Evolutionary conservation across 75 land plant species (phyloP).

Genomic region (Pinus tabuliformis): DNA sequence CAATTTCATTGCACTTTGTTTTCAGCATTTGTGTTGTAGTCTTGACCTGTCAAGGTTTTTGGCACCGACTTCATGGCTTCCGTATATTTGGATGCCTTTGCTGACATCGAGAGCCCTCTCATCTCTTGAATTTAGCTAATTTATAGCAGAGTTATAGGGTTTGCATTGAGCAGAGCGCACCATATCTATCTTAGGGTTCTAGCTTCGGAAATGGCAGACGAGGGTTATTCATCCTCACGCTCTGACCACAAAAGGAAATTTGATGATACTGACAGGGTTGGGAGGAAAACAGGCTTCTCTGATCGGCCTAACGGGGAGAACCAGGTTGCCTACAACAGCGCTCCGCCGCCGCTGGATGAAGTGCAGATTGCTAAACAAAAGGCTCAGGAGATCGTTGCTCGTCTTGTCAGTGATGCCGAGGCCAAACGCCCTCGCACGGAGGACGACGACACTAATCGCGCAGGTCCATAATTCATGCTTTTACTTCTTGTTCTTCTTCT

Average conservation of each 20-base stretch:
- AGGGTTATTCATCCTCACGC: not conserved
- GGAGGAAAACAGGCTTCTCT: slow-evolving; percentile 3
- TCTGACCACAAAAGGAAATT: slow-evolving; percentile 1
- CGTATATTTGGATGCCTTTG: too few relatives aligned
- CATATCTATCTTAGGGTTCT: not conserved
- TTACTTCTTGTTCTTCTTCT: too few relatives aligned
- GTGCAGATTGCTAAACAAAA: slow-evolving; percentile 77
- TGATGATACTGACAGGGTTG: not conserved
- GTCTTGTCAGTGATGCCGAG: slow-evolving; percentile 50
- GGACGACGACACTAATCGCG: slow-evolving; percentile 25
- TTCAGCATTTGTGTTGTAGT: too few relatives aligned
- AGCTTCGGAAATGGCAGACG: not conserved
- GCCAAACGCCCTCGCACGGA: slow-evolving; percentile 71
- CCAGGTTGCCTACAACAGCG: slow-evolving; percentile 47
- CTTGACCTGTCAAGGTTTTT: too few relatives aligned
- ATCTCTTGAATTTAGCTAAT: too few relatives aligned
- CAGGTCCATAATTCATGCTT: not conserved
- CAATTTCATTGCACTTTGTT: too few relatives aligned
- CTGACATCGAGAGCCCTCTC: too few relatives aligned
- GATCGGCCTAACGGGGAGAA: not conserved
- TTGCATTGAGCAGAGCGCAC: too few relatives aligned
- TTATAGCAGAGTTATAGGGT: too few relatives aligned
- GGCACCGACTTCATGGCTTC: too few relatives aligned
- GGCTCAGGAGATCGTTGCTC: slow-evolving; percentile 89
- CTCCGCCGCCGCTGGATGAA: slow-evolving; percentile 57